These are phyloP conservation scores for Tuber brumale DNA, from an alignment of 495 filamentous ascomycete genomes.

Conservation along the genomic window DNA sequence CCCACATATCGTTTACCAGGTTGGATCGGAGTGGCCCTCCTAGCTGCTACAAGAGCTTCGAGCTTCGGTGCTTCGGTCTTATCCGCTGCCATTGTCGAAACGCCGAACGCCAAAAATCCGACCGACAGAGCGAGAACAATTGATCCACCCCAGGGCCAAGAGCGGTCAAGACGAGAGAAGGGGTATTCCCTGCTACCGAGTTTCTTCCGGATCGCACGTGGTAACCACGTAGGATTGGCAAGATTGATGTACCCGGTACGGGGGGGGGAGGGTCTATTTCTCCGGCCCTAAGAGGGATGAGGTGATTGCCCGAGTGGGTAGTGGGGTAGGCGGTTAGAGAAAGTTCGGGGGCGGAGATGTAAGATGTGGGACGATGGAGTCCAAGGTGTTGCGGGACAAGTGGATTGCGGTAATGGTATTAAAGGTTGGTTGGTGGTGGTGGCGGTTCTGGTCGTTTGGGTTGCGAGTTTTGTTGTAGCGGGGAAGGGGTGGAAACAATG, in stretches of 20 bases:
- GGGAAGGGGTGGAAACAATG: neutral
- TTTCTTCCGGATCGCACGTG: neutral
- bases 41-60: neutral
- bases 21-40: slow-evolving; percentile 36
- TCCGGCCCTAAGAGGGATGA: neutral
- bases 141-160: neutral
- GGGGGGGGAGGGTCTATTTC: neutral
- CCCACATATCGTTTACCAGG: slow-evolving; percentile 80
- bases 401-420: neutral
- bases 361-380: neutral
- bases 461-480: neutral
- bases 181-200: neutral
- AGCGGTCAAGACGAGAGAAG: neutral
- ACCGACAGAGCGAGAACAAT: neutral
- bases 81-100: neutral
- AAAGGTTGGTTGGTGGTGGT: slow-evolving; percentile 9
- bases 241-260: neutral
- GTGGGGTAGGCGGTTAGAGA: neutral
- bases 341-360: neutral
- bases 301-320: neutral
- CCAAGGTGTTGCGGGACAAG: neutral
- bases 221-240: neutral
- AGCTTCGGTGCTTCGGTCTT: neutral
- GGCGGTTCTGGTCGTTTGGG: slow-evolving; percentile 6
- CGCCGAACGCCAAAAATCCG: slow-evolving; percentile 4